Conservation (phyloP, 331 rosid genomes). For the Dryas integrifolia region DNA sequence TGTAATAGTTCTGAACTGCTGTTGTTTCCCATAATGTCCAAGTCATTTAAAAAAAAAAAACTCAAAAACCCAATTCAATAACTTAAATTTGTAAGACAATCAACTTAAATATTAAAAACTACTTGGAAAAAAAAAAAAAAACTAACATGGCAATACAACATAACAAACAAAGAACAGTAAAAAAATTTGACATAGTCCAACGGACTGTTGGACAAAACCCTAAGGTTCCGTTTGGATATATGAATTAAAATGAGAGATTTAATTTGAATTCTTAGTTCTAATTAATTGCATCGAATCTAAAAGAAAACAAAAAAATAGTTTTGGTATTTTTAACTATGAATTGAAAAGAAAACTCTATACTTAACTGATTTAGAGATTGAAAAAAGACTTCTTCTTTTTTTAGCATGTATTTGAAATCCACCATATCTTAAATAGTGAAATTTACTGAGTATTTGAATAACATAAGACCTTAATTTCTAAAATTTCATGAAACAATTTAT, state of each 20-base stretch:
- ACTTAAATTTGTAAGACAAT: too few relatives aligned
- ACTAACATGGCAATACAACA: neutral
- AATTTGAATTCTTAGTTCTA: neutral
- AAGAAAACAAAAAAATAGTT: too few relatives aligned
- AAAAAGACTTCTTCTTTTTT: too few relatives aligned
- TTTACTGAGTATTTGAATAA: neutral
- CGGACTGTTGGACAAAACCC: too few relatives aligned
- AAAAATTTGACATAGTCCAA: too few relatives aligned
- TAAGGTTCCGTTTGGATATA: too few relatives aligned
- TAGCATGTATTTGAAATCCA: too few relatives aligned
- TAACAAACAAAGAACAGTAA: neutral
- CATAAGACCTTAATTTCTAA: neutral
- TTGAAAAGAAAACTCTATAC: neutral
- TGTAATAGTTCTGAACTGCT: neutral
- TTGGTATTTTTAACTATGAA: neutral
- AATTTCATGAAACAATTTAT: neutral
- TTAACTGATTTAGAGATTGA: too few relatives aligned
- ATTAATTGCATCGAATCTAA: neutral
- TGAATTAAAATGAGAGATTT: neutral
- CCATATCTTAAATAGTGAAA: too few relatives aligned
- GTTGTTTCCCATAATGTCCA: neutral
- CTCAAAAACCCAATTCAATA: too few relatives aligned
- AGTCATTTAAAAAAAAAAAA: too few relatives aligned
- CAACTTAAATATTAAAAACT: neutral
- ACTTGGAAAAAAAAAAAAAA: too few relatives aligned